Evolutionary conservation across 495 filamentous ascomycete genomes (phyloP).

Genomic region (Platismatia glauca): DNA sequence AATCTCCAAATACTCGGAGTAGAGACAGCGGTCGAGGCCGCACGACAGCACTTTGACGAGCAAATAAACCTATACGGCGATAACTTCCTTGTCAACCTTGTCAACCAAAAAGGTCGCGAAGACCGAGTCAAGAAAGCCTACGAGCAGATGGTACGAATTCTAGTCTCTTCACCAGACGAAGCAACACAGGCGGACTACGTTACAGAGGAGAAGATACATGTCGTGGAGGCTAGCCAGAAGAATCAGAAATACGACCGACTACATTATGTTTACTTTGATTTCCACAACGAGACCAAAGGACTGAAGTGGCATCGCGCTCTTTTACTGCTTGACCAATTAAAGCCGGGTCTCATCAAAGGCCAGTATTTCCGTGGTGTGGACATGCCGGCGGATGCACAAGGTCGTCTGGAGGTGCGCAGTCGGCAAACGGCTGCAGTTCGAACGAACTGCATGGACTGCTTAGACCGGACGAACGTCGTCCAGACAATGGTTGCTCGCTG

Average conservation of each 20-base stretch:
- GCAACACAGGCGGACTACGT: slow-evolving; percentile 43
- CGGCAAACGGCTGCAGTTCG: slow-evolving; percentile 79
- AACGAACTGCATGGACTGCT: slow-evolving; percentile 98
- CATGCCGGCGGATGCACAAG: slow-evolving; percentile 56
- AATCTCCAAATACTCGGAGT: slow-evolving; percentile 77
- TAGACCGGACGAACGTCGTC: slow-evolving; percentile 95
- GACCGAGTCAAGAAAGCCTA: slow-evolving; percentile 81
- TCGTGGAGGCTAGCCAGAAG: slow-evolving; percentile 55
- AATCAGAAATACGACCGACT: slow-evolving; percentile 65
- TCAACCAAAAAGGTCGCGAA: slow-evolving; percentile 91
- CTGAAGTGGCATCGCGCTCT: slow-evolving; percentile 87
- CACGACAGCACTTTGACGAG: slow-evolving; percentile 78
- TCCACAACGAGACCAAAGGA: slow-evolving; percentile 93
- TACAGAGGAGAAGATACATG: slow-evolving; percentile 70
- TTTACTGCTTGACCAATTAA: slow-evolving; percentile 71
- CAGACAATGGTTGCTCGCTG: slow-evolving; percentile 90
- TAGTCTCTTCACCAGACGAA: slow-evolving; percentile 63
- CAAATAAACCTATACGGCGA: slow-evolving; percentile 90
- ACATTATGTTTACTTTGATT: slow-evolving; percentile 97
- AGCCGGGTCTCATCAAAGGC: slow-evolving; percentile 59
- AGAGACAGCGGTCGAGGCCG: slow-evolving; percentile 70
- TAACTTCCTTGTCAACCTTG: slow-evolving; percentile 91
- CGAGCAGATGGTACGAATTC: slow-evolving; percentile 69
- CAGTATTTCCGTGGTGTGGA: slow-evolving; percentile 90
- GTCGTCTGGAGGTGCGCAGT: slow-evolving; percentile 66